Conservation (phyloP, 805 yeast species). For the Myxozyma geophila region DNA sequence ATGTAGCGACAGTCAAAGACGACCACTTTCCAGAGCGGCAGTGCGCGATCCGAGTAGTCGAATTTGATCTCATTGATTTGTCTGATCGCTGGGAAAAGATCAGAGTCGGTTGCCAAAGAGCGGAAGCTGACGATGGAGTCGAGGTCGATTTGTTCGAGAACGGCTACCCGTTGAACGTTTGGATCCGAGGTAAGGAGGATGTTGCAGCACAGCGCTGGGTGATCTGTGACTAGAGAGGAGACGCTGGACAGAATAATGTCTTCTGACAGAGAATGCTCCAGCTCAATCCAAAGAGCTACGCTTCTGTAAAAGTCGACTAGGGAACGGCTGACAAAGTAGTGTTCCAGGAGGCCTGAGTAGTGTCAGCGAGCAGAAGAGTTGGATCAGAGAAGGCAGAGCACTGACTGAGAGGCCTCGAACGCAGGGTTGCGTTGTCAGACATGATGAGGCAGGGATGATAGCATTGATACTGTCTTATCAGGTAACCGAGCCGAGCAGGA, state of each 20-base stretch:
- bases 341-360: conserved; percentile 23
- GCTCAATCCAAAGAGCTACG: conserved; percentile 14
- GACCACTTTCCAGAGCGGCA: conserved; percentile 20
- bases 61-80: not conserved
- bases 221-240: not conserved
- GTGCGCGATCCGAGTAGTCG: not conserved
- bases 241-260: not conserved
- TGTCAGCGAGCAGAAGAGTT: not conserved
- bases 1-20: conserved; percentile 7
- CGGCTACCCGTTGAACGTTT: not conserved
- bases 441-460: no score
- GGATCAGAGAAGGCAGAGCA: not conserved
- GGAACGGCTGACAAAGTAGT: conserved; percentile 16
- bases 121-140: conserved; percentile 6
- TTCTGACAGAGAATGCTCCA: not conserved
- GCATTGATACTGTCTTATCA: not conserved
- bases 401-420: conserved; percentile 3
- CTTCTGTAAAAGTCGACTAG: conserved; percentile 7
- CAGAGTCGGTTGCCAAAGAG: not conserved
- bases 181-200: not conserved
- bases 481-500: not conserved
- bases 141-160: conserved; percentile 17
- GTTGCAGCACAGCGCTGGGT: conserved; percentile 16
- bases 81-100: not conserved
- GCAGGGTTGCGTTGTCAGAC: no score